Base-by-base conservation (phyloP, 2,329 filamentous ascomycete genomes). In the Tolypocladium ovalisporum region DNA sequence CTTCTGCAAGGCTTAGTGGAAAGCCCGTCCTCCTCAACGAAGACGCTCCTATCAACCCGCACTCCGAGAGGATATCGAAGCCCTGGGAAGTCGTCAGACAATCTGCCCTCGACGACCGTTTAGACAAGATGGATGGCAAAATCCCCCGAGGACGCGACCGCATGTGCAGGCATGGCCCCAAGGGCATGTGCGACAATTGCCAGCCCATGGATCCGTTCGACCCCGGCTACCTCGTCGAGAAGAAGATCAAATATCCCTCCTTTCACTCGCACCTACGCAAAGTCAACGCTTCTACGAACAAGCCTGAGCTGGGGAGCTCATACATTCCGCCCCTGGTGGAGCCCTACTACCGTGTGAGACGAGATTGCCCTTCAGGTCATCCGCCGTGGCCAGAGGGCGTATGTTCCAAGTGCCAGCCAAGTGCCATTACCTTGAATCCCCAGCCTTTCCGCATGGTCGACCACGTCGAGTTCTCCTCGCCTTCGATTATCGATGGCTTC, bases 161-260 rank as follows among this genome's bases (percentile, higher is more conserved):
- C 69, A 94, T 99, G 91, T 99, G 94, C 76, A 87, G 90, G 61
- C 94, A 99, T 71, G 93, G 93, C 1, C 86, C 88, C 55, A 97
- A 96, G 74, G 94, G 94, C 70, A 99, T 99, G 94, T 99, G 94
- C 73, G 94, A 99, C 74, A 95, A 97, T 74, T 99, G 94, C 76
- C 96, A 96, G 84, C 95, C 95, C 0, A 76, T 97, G 54, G 94
- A 99, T 68, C 94, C 94, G 1, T 99, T 96, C 73, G 87, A 95
- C 67, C 73, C 87, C n/a, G 85, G 85, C 57, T 97, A 97, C 66
- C 81, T 99, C 22, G 83, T 84, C 35, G 93, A 99, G 65, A 95
- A 93, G 79, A 97, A 97, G 80, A 97, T 99, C 80, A 99, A 99
- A 73, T 96, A 99, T 72, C 80, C 94, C 34, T 97, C 94, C 0